phyloP scores from a whole-genome alignment of 768 basidiomycete species.

The Calocybe indica region DNA sequence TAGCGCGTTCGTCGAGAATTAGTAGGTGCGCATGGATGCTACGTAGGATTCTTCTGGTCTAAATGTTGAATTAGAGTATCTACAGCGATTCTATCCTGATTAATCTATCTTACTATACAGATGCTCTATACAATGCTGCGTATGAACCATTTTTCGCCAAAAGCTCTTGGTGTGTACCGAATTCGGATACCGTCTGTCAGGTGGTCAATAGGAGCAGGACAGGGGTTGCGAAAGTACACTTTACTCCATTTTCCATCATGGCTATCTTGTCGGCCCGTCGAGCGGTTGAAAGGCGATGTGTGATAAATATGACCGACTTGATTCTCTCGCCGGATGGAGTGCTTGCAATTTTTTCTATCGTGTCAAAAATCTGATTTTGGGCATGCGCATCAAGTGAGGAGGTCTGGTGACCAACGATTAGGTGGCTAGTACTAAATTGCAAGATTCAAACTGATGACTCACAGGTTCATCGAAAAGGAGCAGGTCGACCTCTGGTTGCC shows the following conservation, averaged over 20 bases:
- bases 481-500: constrained; percentile 68
- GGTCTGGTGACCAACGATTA: constrained; percentile 39
- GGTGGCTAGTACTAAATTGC: constrained; percentile 1
- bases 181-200: constrained; percentile 64
- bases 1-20: constrained; percentile 9
- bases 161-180: constrained; percentile 68
- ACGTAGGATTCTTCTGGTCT: not conserved
- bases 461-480: constrained; percentile 84
- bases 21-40: not conserved
- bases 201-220: constrained; percentile 4
- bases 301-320: constrained; percentile 80
- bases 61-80: constrained; percentile 7
- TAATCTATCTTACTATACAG: constrained; percentile 34
- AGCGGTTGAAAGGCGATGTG: constrained; percentile 76
- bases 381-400: constrained; percentile 78
- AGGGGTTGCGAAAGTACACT: constrained; percentile 8
- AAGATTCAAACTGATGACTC: constrained; percentile 17
- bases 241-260: constrained; percentile 76
- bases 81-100: no score
- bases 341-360: constrained; percentile 60
- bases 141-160: constrained; percentile 56
- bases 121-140: constrained; percentile 64
- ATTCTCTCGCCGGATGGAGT: constrained; percentile 48
- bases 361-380: constrained; percentile 74
- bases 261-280: constrained; percentile 82